These are phyloP conservation scores for Aspergillus fijiensis DNA, from an alignment of 2,329 filamentous ascomycete species.

Conservation along the genomic window DNA sequence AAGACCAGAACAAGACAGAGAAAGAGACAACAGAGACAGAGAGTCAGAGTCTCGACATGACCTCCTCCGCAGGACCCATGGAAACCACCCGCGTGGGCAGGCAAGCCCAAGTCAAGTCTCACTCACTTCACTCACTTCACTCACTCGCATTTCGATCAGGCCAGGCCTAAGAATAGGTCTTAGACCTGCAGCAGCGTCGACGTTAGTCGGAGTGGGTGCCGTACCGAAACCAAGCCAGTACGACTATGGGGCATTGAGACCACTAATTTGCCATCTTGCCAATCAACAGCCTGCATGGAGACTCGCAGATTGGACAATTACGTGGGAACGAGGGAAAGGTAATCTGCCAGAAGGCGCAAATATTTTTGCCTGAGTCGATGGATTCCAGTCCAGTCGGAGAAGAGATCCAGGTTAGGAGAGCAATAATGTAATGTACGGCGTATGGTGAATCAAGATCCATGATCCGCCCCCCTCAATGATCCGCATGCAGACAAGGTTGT, in stretches of 20 bases:
- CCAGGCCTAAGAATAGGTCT: constrained; percentile 19
- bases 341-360: constrained; percentile 1
- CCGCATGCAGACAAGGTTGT: constrained; percentile 3
- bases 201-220: background rate
- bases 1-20: background rate
- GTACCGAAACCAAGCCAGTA: constrained; percentile 1
- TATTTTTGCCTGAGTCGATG: background rate
- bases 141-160: constrained; percentile 12
- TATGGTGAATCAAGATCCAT: background rate
- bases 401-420: background rate
- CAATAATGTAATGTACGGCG: too few species aligned
- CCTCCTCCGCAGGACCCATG: background rate
- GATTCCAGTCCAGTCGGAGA: background rate
- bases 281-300: background rate
- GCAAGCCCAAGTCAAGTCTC: background rate
- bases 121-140: background rate
- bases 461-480: background rate
- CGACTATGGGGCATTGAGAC: background rate
- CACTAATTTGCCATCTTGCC: background rate
- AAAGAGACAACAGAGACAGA: background rate
- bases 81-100: constrained; percentile 3
- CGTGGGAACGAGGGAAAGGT: background rate
- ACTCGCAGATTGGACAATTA: background rate
- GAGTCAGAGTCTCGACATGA: background rate
- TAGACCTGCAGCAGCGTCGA: constrained; percentile 15